These are phyloP conservation scores for Neofusicoccum sp. DNA, from an alignment of 2,329 filamentous ascomycete genomes.

Conservation along the genomic window DNA sequence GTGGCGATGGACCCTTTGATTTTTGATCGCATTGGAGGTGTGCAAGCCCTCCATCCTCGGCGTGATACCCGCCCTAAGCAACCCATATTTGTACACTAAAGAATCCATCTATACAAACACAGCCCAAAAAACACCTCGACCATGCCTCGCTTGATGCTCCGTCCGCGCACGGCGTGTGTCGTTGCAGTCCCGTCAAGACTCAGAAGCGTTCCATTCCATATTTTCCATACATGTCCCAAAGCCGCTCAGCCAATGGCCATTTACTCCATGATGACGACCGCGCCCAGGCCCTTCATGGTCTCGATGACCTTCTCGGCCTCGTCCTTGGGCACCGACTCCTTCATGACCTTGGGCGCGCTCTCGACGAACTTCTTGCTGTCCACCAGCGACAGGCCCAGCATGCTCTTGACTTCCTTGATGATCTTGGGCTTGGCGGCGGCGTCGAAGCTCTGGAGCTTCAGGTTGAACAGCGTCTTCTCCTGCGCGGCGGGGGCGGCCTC, in stretches of 20 bases:
- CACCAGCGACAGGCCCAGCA: conserved; percentile 93
- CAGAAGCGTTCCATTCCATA: conserved; percentile 17
- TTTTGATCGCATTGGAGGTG: conserved; percentile 32
- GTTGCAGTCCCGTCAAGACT: not conserved
- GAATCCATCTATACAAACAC: conserved; percentile 39
- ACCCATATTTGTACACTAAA: conserved; percentile 40
- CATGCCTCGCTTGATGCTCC: conserved; percentile 7
- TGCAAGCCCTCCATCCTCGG: conserved; percentile 2
- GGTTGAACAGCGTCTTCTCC: conserved; percentile 95
- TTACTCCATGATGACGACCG: conserved; percentile 88
- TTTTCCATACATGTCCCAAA: conserved; percentile 10
- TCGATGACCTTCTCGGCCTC: conserved; percentile 98
- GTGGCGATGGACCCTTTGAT: conserved; percentile 14
- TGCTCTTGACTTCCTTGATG: conserved; percentile 98
- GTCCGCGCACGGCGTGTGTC: conserved; percentile 5
- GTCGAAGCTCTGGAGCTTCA: conserved; percentile 93
- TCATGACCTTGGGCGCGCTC: conserved; percentile 96
- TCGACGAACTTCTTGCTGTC: conserved; percentile 99
- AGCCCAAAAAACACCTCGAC: conserved; percentile 25
- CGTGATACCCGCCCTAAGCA: conserved; percentile 23
- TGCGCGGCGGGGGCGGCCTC: conserved; percentile 86
- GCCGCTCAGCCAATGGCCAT: not conserved
- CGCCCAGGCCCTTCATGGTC: conserved; percentile 90
- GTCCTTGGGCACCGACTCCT: conserved; percentile 98
- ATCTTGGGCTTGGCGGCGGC: conserved; percentile 92